Evolutionary conservation across 2,329 filamentous ascomycete species (phyloP).

Genomic region (Epicoccum nigrum): DNA sequence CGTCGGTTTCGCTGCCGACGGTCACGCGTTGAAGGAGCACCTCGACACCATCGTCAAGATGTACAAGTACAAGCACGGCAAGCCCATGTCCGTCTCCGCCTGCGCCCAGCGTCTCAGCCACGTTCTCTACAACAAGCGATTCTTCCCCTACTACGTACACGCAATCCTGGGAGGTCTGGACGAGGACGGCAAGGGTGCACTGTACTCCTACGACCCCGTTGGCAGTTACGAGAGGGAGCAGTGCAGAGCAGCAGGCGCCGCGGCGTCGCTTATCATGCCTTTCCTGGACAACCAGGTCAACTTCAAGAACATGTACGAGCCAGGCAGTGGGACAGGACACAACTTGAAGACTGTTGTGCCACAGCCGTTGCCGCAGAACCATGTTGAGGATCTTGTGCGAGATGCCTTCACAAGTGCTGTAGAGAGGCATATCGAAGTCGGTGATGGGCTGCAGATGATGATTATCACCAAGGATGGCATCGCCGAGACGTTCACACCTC

Average conservation of each 20-base stretch:
- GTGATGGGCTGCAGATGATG: constrained; percentile 94
- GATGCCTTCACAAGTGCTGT: constrained; percentile 98
- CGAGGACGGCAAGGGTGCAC: constrained; percentile 89
- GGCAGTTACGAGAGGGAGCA: constrained; percentile 97
- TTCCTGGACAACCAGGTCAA: constrained; percentile 99
- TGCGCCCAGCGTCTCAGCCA: constrained; percentile 95
- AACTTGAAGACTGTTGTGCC: constrained; percentile 73
- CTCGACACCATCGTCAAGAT: constrained; percentile 96
- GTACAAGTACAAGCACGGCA: constrained; percentile 98
- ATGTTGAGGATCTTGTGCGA: constrained; percentile 87
- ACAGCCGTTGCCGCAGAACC: constrained; percentile 71
- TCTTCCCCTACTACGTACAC: constrained; percentile 98
- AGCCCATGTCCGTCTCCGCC: constrained; percentile 91
- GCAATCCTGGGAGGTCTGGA: constrained; percentile 94
- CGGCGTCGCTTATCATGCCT: constrained; percentile 94
- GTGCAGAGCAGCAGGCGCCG: constrained; percentile 90
- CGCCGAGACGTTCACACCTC: constrained; percentile 78
- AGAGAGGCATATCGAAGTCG: constrained; percentile 98
- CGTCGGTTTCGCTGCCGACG: constrained; percentile 94
- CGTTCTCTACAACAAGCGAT: constrained; percentile 95
- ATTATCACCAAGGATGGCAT: constrained; percentile 88
- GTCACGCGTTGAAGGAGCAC: constrained; percentile 89
- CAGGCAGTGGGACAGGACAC: constrained; percentile 83
- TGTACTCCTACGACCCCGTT: constrained; percentile 98
- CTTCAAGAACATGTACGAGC: constrained; percentile 97